Base-by-base conservation (phyloP, 208 protist species). In the Phytomonas sp. region DNA sequence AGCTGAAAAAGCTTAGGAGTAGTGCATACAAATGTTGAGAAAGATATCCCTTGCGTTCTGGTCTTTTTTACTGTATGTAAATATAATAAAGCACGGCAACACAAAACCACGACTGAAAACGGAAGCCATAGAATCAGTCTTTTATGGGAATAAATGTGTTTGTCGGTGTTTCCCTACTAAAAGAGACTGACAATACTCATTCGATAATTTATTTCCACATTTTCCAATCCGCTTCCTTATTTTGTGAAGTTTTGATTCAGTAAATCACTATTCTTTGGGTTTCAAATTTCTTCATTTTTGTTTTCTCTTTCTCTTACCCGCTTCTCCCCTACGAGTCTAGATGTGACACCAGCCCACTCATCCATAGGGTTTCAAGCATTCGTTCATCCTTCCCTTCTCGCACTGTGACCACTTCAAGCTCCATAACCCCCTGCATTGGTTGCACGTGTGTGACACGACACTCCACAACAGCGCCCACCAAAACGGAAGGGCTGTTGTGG, bases 401-500 rank as follows among this genome's bases (percentile, higher is more conserved):
- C 40, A 92, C 82, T 2, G 74, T 73, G 0, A 83, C 69, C 30
- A 91, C 73, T 29, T 37, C 34, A 62, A 95, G 73, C 73, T 87
- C 77, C 64, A 95, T 60, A 56, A 90, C 70, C 0, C 86, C 86
- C 40, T 92, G 86, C 45, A 80, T 86, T 49, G 91, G 88, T 60
- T 78, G 73, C 63, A 95, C 83, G 8, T 65, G 45, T 29, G 67
- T 45, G 45, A 95, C 83, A 10, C 69, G 69, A 66, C 91, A 95
- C 37, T 93, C 82, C 40, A 92, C 76, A 4, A 93, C 78, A 0
- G 82, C 83, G 26, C 91, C 91, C 23, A 95, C 86, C 8, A 79
- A 74, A 32, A 89, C 82, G n/a, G 83, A 76, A 23, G 77, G 63
- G 65, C 77, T 66, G 64, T 76, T 75, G 78, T 95, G 91, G 0